Percentiles rank a stretch among this genome's conserved stretches.
phyloP scores from a whole-genome alignment of 1,139 yeast genomes.

The Taiozyma sp. region DNA sequence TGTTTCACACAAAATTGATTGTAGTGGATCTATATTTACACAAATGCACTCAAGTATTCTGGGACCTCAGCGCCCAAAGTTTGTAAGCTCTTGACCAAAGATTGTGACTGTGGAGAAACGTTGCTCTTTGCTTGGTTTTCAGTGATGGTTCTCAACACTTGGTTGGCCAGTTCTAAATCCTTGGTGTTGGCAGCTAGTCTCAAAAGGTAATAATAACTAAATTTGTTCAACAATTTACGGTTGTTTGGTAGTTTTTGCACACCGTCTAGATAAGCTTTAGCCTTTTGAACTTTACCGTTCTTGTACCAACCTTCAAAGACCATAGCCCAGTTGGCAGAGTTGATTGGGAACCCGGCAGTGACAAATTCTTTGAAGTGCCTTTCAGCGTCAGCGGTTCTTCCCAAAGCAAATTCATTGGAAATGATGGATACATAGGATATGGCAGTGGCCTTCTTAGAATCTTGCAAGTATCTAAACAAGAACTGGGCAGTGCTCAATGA shows the following conservation, averaged over 20 bases:
- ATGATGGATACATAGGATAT: constrained; percentile 53
- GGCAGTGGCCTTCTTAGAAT: constrained; percentile 30
- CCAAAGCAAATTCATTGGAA: constrained; percentile 49
- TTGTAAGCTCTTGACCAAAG: constrained; percentile 7
- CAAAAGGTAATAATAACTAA: constrained; percentile 53
- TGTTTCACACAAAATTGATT: background rate
- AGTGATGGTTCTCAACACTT: constrained; percentile 35
- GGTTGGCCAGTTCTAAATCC: constrained; percentile 33
- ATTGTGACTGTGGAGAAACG: constrained; percentile 6
- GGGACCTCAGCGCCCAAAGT: constrained; percentile 14
- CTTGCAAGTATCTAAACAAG: constrained; percentile 41
- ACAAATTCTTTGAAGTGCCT: constrained; percentile 42
- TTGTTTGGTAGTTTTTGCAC: constrained; percentile 22
- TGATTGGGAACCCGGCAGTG: constrained; percentile 32
- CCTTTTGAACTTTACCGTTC: constrained; percentile 34
- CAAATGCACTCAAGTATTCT: constrained; percentile 7
- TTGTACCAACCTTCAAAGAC: constrained; percentile 47
- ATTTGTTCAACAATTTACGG: constrained; percentile 44
- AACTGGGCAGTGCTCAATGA: constrained; percentile 50
- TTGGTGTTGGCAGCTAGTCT: constrained; percentile 36
- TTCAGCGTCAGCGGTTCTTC: constrained; percentile 45
- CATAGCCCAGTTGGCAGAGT: constrained; percentile 53
- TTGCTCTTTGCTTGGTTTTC: constrained; percentile 5
- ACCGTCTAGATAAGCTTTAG: constrained; percentile 36
- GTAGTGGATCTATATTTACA: constrained; percentile 3